These are phyloP conservation scores for Hypoxylon sp. DNA, from an alignment of 2,329 filamentous ascomycete species.

Conservation along the genomic window DNA sequence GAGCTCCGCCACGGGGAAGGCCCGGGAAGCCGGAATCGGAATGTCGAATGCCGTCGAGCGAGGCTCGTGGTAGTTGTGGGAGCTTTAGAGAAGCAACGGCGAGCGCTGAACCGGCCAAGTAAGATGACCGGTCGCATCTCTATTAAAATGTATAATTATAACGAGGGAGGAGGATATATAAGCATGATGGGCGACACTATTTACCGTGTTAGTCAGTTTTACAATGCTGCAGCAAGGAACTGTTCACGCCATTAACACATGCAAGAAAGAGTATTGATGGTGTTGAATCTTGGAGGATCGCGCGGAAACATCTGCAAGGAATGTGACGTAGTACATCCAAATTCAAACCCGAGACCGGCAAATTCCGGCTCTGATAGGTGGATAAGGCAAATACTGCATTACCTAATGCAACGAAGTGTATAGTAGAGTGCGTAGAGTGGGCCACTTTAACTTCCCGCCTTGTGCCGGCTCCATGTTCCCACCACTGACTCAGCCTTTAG, in stretches of 20 bases:
- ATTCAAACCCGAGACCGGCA: slow-evolving; percentile 11
- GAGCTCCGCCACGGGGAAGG: slow-evolving; percentile 28
- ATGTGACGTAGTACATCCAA: slow-evolving; percentile 39
- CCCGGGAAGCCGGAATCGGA: slow-evolving; percentile 34
- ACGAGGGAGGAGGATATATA: slow-evolving; percentile 17
- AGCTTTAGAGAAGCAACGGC: slow-evolving; percentile 50
- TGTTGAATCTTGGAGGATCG: slow-evolving; percentile 11
- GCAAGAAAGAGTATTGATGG: not conserved
- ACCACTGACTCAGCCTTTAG: slow-evolving; percentile 33
- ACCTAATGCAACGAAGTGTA: not conserved
- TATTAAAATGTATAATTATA: slow-evolving; percentile 41
- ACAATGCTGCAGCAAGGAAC: slow-evolving; percentile 40
- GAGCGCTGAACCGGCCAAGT: slow-evolving; percentile 62
- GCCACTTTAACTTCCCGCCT: slow-evolving; percentile 2
- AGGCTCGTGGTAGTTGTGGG: slow-evolving; percentile 35
- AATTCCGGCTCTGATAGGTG: slow-evolving; percentile 4
- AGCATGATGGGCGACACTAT: slow-evolving; percentile 33
- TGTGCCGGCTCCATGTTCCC: slow-evolving; percentile 16
- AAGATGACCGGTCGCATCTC: slow-evolving; percentile 64
- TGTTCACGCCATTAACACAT: slow-evolving; percentile 23
- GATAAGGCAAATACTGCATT: not conserved
- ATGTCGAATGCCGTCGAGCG: slow-evolving; percentile 45
- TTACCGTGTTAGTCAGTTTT: slow-evolving; percentile 29
- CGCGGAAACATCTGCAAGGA: slow-evolving; percentile 8
- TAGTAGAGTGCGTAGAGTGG: not conserved